Evolutionary conservation across 208 protist species (phyloP).

Genomic region (Plasmodiophora brassicae): DNA sequence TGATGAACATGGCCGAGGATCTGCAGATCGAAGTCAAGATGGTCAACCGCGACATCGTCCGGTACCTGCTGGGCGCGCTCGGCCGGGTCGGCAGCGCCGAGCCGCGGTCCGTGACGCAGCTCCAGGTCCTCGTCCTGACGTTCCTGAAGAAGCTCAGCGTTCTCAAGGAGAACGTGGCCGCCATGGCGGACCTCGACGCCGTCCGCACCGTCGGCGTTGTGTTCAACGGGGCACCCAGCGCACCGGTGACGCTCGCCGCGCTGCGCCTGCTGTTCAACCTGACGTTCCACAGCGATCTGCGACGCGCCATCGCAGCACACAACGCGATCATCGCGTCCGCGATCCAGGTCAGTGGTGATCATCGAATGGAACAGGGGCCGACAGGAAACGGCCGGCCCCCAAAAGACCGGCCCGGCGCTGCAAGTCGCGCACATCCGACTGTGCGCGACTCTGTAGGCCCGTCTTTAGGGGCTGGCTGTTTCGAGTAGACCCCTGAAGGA

Average conservation of each 20-base stretch:
- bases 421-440: too few relatives aligned
- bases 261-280: background rate
- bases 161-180: background rate
- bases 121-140: background rate
- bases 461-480: too few relatives aligned
- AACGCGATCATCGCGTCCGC: background rate
- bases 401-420: too few relatives aligned
- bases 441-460: too few relatives aligned
- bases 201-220: background rate
- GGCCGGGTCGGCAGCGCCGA: background rate
- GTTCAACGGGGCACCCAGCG: background rate
- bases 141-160: background rate
- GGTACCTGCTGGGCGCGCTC: background rate
- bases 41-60: background rate
- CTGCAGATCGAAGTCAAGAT: background rate
- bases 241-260: background rate
- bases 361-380: too few relatives aligned
- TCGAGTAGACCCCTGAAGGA: too few relatives aligned
- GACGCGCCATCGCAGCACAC: background rate
- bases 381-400: too few relatives aligned
- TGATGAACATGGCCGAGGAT: background rate
- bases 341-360: background rate
- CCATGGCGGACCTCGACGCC: background rate
- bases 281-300: background rate
- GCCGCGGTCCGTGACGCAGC: background rate